Percentiles rank a stretch among this genome's conserved stretches.
Evolutionary conservation across 208 protist genomes (phyloP).

Genomic region (Herpetomonas samuelpessoai): DNA sequence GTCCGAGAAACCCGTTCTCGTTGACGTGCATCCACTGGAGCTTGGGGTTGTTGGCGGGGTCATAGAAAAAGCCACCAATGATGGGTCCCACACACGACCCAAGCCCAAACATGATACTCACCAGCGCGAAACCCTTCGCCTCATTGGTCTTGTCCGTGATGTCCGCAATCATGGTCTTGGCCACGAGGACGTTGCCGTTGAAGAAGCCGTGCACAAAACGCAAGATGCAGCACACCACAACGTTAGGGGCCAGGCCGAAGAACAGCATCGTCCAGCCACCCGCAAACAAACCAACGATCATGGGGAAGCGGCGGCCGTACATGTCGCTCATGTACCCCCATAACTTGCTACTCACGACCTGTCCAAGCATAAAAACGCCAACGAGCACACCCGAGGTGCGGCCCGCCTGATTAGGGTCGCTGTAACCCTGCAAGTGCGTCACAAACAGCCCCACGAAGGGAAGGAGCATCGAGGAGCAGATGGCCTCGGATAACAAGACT

Average conservation of each 20-base stretch:
- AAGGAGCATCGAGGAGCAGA: slow-evolving; percentile 72
- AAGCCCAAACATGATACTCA: slow-evolving; percentile 91
- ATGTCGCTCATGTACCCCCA: slow-evolving; percentile 71
- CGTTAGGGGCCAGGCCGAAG: slow-evolving; percentile 62
- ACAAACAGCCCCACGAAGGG: slow-evolving; percentile 76
- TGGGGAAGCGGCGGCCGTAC: slow-evolving; percentile 55
- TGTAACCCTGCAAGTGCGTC: slow-evolving; percentile 35
- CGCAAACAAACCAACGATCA: slow-evolving; percentile 47
- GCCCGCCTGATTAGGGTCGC: slow-evolving; percentile 33
- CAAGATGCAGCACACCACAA: slow-evolving; percentile 55
- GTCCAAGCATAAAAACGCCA: slow-evolving; percentile 79
- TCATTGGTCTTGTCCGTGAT: slow-evolving; percentile 75
- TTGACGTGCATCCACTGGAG: slow-evolving; percentile 25
- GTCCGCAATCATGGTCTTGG: slow-evolving; percentile 83
- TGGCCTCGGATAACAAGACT: slow-evolving; percentile 69
- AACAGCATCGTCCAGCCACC: slow-evolving; percentile 58
- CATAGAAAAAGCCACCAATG: slow-evolving; percentile 70
- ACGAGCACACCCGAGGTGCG: slow-evolving; percentile 66
- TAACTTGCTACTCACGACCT: slow-evolving; percentile 64
- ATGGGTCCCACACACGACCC: slow-evolving; percentile 67
- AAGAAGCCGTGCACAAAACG: slow-evolving; percentile 73
- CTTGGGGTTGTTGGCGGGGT: slow-evolving; percentile 29
- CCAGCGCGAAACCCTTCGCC: slow-evolving; percentile 94
- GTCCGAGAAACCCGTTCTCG: slow-evolving; percentile 26
- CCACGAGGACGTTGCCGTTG: slow-evolving; percentile 62